Evolutionary conservation across 805 yeast genomes (phyloP).

Genomic region (Metschnikowia sp.): DNA sequence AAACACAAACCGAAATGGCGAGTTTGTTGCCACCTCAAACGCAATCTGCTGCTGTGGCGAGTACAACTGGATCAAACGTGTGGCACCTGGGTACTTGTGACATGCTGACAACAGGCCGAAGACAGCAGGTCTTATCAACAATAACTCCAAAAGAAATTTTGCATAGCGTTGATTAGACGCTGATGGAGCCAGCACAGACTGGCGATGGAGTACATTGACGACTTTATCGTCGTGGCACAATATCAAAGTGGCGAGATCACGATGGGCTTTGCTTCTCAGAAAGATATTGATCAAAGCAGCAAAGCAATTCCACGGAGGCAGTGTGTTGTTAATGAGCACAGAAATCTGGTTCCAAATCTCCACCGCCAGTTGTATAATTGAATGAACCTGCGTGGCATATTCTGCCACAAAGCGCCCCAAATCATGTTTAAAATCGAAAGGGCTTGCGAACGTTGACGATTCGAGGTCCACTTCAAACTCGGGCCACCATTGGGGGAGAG

Average conservation of each 20-base stretch:
- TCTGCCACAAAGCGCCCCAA: constrained; percentile 1
- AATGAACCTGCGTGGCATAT: background rate
- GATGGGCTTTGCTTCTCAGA: constrained; percentile 10
- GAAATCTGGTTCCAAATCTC: background rate
- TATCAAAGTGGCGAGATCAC: constrained; percentile 10
- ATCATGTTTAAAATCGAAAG: constrained; percentile 7
- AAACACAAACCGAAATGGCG: constrained; percentile 11
- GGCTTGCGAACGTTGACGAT: constrained; percentile 1
- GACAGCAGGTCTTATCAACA: constrained; percentile 6
- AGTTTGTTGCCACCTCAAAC: constrained; percentile 9
- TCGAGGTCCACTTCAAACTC: background rate
- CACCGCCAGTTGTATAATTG: background rate
- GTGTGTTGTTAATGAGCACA: constrained; percentile 1
- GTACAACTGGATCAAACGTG: constrained; percentile 5
- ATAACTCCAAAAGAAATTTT: constrained; percentile 6
- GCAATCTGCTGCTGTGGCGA: constrained; percentile 10
- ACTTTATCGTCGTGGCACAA: constrained; percentile 10
- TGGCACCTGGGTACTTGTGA: constrained; percentile 12
- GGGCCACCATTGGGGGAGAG: constrained; percentile 15
- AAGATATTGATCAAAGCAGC: constrained; percentile 5
- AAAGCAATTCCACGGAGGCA: constrained; percentile 7
- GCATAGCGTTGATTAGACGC: constrained; percentile 8
- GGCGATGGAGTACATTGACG: constrained; percentile 8
- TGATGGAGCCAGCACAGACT: constrained; percentile 5
- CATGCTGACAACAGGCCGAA: constrained; percentile 3